phyloP scores from a whole-genome alignment of 495 filamentous ascomycete genomes.

The Penicillium cinerascens region DNA sequence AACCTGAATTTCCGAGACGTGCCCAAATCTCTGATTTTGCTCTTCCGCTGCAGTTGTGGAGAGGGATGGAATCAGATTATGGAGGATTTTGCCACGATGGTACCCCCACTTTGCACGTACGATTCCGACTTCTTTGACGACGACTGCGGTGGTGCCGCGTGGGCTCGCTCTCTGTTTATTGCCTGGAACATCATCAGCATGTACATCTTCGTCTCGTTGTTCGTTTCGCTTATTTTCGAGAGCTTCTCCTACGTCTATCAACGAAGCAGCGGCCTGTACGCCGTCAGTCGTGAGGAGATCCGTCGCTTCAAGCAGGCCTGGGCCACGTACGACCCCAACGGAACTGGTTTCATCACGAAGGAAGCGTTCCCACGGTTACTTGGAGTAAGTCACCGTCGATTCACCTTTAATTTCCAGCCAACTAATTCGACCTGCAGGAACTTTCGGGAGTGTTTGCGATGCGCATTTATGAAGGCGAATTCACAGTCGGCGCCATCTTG shows the following conservation, averaged over 20 bases:
- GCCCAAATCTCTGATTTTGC: conserved; percentile 85
- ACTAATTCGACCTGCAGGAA: conserved; percentile 45
- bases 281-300: conserved; percentile 85
- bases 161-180: conserved; percentile 86
- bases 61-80: conserved; percentile 97
- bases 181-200: conserved; percentile 99
- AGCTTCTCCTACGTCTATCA: conserved; percentile 99
- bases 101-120: conserved; percentile 70
- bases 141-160: conserved; percentile 86
- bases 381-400: conserved; percentile 53
- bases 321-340: conserved; percentile 89
- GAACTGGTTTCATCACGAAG: conserved; percentile 87
- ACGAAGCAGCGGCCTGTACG: conserved; percentile 72
- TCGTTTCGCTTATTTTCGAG: conserved; percentile 98
- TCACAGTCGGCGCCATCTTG: conserved; percentile 76
- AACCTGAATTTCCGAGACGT: conserved; percentile 94
- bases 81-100: conserved; percentile 87
- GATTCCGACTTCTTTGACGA: conserved; percentile 67
- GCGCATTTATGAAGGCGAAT: conserved; percentile 91
- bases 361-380: conserved; percentile 87
- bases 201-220: conserved; percentile 99
- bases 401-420: background rate
- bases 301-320: conserved; percentile 97
- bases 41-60: conserved; percentile 88
- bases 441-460: conserved; percentile 94